Percentiles rank a stretch among this genome's conserved stretches.
Conservation (phyloP, 2,329 filamentous ascomycete genomes). For the Aureobasidium musti region DNA sequence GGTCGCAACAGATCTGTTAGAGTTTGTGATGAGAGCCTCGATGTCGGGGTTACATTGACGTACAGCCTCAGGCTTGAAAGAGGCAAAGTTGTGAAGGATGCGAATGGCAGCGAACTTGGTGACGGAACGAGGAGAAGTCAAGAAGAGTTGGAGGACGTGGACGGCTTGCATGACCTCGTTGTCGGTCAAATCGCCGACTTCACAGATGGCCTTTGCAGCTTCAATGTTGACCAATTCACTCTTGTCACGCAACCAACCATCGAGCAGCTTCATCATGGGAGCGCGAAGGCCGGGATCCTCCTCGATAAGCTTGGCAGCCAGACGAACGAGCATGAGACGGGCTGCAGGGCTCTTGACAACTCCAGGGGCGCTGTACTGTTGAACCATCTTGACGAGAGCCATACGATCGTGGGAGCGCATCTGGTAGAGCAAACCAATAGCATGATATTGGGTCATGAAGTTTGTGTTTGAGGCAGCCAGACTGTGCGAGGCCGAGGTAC, state of each 20-base stretch:
- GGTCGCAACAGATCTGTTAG: conserved; percentile 94
- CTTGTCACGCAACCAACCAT: conserved; percentile 97
- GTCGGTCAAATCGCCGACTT: conserved; percentile 90
- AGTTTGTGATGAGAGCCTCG: conserved; percentile 93
- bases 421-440: conserved; percentile 94
- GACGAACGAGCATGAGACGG: conserved; percentile 84
- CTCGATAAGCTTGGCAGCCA: conserved; percentile 91
- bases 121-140: conserved; percentile 90
- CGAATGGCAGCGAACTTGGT: conserved; percentile 97
- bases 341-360: conserved; percentile 94
- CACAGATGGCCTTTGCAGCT: conserved; percentile 95
- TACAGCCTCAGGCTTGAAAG: conserved; percentile 92
- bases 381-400: conserved; percentile 99
- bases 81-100: conserved; percentile 93
- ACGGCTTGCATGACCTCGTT: conserved; percentile 89
- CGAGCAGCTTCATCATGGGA: conserved; percentile 95
- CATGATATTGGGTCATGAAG: conserved; percentile 98
- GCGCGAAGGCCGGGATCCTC: conserved; percentile 86
- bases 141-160: conserved; percentile 92
- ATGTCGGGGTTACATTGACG: conserved; percentile 96
- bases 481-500: conserved; percentile 73
- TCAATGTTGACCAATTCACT: conserved; percentile 99
- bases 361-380: conserved; percentile 90
- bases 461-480: conserved; percentile 77
- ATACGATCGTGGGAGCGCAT: conserved; percentile 98